Evolutionary conservation across 2,329 filamentous ascomycete species (phyloP), one percentile per base, ranked within the genome.

Genomic region (Cadophora luteo-olivacea): DNA sequence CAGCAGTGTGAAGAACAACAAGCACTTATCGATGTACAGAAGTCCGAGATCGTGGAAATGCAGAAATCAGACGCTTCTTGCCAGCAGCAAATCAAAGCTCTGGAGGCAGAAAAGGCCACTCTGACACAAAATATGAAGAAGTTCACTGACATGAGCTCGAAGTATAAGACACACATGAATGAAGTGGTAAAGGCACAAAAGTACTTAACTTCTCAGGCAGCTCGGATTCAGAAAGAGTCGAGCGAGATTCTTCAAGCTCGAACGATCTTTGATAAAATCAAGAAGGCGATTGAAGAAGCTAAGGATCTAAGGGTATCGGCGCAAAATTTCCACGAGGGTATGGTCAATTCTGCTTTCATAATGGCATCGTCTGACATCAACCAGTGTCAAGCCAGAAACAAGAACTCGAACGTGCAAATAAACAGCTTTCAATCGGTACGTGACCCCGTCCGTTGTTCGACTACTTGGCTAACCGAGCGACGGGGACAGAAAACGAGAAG

Each of bases 151-250:
- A 72, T 74, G 19, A 76, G 76, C 57, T 45, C 41, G 5, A 71
- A 69, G 12, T 78, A 82, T 38, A 69, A 69, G 4, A 65, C 74
- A 1, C 77, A 79, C n/a, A 75, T 81, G 36, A 76, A 76, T 61
- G 77, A 81, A 25, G 61, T 79, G 25, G 74, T 75, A 4, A 62
- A 52, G 4, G 48, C 71, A 25, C 75, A 77, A 48, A 75, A 75
- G 41, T 41, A 63, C 32, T 57, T 76, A 22, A 70, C 64, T n/a
- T 61, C 67, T 11, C 54, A 73, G 54, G 62, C 67, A 68, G 36
- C 65, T n/a, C 19, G 61, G 19, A 69, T 72, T 22, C 51, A 49
- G 25, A 61, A 66, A 12, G 33, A 24, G 29, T 29, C 48, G 4
- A 36, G 67, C 32, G 55, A 57, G 38, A 19, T 48, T n/a, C 62